Base-by-base conservation (phyloP, 2,329 filamentous ascomycete species). In the Aspergillus neotritici region DNA sequence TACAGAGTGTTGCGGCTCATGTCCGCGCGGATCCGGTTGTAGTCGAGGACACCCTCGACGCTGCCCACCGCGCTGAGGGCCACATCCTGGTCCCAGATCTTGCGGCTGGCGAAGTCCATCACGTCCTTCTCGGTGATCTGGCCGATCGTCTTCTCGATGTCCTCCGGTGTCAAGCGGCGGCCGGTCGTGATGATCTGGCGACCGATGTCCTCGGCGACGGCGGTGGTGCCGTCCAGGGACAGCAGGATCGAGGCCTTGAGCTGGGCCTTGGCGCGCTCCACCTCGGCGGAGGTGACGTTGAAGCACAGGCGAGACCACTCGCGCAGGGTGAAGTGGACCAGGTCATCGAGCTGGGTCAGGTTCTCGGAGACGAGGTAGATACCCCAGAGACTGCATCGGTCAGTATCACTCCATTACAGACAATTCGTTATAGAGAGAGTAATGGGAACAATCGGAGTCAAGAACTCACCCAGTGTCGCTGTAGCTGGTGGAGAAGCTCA, bases 401-500 rank as follows among this genome's bases (percentile, higher is more conserved):
- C 12, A 39, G 21, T 32, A n/a, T n/a, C n/a, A n/a, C n/a, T n/a
- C n/a, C 7, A 31, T 10, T 9, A 13, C 7, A 13, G n/a, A 7
- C 14, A 4, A 14, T 28, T 21, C 16, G 15, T 8, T 10, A 4
- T 21, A 11, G 5, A 9, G 11, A 55, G 64, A 60, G 11, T 32
- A 34, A 21, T 2, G 15, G 5, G 21, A 13, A 41, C n/a, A n/a
- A n/a, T n/a, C n/a, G n/a, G n/a, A n/a, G n/a, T n/a, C n/a, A n/a
- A n/a, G n/a, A 37, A 68, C 83, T 72, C 81, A 95, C 89, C 90
- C 93, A 68, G 93, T 98, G 71, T 98, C 93, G 66, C 90, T 97
- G 77, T 98, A 98, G 79, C 88, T 95, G 57, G 93, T 98, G 55
- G 90, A 96, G 77, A 98, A 98, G 77, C 87, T 94, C 94, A 98